Percentiles rank a stretch among this genome's conserved stretches.
Evolutionary conservation across 352 stramenopile species (phyloP).

Genomic region (Phytopythium vexans): DNA sequence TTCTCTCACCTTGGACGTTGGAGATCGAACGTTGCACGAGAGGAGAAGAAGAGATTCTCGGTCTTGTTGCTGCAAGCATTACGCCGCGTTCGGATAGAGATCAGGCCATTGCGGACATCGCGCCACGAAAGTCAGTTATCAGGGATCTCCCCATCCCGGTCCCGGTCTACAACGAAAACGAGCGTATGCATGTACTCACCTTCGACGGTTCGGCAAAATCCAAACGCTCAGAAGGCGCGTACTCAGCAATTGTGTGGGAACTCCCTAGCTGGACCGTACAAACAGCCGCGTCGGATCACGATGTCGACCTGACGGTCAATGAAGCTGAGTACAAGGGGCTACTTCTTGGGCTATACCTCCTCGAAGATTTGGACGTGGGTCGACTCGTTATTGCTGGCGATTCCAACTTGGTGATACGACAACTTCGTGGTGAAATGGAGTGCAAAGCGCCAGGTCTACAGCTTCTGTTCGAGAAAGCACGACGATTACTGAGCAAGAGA

Average conservation of each 20-base stretch:
- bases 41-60: no score
- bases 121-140: background rate
- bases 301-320: background rate
- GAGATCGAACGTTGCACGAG: no score
- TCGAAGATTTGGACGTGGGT: background rate
- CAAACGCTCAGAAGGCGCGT: conserved; percentile 2
- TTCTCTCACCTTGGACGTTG: no score
- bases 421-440: conserved; percentile 8
- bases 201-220: conserved; percentile 6
- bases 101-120: background rate
- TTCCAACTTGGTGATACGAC: conserved; percentile 2
- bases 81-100: conserved; percentile 1
- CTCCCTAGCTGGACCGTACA: background rate
- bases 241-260: conserved; percentile 4
- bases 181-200: conserved; percentile 4
- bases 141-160: background rate
- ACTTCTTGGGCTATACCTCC: background rate
- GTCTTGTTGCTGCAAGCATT: conserved; percentile 3
- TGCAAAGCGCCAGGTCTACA: conserved; percentile 1
- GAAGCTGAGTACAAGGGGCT: conserved; percentile 3
- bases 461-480: background rate
- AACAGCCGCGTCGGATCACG: background rate
- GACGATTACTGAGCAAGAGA: background rate
- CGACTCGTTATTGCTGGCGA: conserved; percentile 4
- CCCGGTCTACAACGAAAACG: background rate